These are phyloP conservation scores for Aspergillus aculeatus DNA, from an alignment of 2,329 filamentous ascomycete genomes.

Conservation along the genomic window DNA sequence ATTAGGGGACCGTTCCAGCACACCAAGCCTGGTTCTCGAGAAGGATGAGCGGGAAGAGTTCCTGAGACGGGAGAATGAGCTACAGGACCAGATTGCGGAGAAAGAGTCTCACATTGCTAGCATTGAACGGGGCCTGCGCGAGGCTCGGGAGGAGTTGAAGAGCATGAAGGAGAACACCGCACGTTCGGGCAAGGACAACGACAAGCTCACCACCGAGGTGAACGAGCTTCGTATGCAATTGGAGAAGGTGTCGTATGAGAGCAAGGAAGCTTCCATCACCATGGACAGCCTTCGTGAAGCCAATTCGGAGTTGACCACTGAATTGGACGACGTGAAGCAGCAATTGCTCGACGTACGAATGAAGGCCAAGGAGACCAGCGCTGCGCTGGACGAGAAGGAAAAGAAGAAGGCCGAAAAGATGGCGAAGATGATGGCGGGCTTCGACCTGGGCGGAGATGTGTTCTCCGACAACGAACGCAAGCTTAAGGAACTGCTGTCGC, in stretches of 20 bases:
- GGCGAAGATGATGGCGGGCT: slow-evolving; percentile 99
- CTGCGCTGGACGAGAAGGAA: slow-evolving; percentile 92
- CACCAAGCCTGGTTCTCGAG: slow-evolving; percentile 82
- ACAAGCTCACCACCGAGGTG: slow-evolving; percentile 77
- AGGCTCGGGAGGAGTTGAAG: slow-evolving; percentile 80
- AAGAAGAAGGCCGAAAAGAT: slow-evolving; percentile 98
- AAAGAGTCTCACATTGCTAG: slow-evolving; percentile 79
- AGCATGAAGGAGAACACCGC: slow-evolving; percentile 83
- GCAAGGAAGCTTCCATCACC: slow-evolving; percentile 93
- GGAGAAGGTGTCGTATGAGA: slow-evolving; percentile 91
- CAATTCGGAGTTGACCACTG: slow-evolving; percentile 84
- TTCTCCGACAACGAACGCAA: slow-evolving; percentile 91
- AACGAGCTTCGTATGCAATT: slow-evolving; percentile 97
- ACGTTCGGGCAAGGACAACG: slow-evolving; percentile 84
- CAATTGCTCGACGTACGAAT: slow-evolving; percentile 94
- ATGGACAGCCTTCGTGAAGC: slow-evolving; percentile 98
- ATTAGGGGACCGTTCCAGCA: slow-evolving; percentile 78
- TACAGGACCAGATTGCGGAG: slow-evolving; percentile 94
- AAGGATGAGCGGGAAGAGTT: slow-evolving; percentile 98
- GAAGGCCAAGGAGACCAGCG: slow-evolving; percentile 89
- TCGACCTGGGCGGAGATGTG: slow-evolving; percentile 87
- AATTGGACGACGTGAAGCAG: slow-evolving; percentile 94
- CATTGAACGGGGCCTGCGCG: slow-evolving; percentile 75
- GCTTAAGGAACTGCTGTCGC: slow-evolving; percentile 79
- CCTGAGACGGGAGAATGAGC: slow-evolving; percentile 87